phyloP scores from a whole-genome alignment of 805 yeast species.

The Ogataea nakhonphanomensis region DNA sequence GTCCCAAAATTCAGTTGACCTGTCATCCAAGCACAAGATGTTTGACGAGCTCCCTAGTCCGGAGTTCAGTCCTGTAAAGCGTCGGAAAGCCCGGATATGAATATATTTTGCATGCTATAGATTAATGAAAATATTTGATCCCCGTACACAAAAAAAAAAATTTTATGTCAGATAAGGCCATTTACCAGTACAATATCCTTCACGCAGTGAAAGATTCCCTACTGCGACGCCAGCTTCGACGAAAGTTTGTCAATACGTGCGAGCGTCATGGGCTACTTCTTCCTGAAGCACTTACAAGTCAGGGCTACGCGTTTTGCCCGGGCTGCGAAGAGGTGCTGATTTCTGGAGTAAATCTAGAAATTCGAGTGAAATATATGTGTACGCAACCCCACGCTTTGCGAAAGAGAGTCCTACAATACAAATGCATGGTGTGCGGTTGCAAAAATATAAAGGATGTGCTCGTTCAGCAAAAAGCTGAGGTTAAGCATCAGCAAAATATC shows the following conservation, averaged over 20 bases:
- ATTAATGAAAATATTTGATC: background rate
- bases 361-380: constrained; percentile 12
- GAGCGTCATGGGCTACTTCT: constrained; percentile 14
- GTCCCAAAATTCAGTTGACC: background rate
- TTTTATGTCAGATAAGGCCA: constrained; percentile 8
- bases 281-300: constrained; percentile 16
- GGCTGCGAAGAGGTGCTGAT: constrained; percentile 19
- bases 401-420: constrained; percentile 16
- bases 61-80: constrained; percentile 9
- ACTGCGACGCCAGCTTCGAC: constrained; percentile 19
- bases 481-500: background rate
- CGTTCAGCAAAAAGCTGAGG: constrained; percentile 7
- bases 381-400: background rate
- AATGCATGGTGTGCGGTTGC: constrained; percentile 22
- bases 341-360: constrained; percentile 20
- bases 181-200: constrained; percentile 19
- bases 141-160: background rate
- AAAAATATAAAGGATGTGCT: background rate
- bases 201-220: constrained; percentile 14
- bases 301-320: constrained; percentile 16
- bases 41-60: constrained; percentile 7
- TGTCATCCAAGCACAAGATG: background rate
- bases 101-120: background rate
- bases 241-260: constrained; percentile 13
- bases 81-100: constrained; percentile 1